Evolutionary conservation across 306 rosid species (phyloP).

Genomic region (Prunus davidiana): DNA sequence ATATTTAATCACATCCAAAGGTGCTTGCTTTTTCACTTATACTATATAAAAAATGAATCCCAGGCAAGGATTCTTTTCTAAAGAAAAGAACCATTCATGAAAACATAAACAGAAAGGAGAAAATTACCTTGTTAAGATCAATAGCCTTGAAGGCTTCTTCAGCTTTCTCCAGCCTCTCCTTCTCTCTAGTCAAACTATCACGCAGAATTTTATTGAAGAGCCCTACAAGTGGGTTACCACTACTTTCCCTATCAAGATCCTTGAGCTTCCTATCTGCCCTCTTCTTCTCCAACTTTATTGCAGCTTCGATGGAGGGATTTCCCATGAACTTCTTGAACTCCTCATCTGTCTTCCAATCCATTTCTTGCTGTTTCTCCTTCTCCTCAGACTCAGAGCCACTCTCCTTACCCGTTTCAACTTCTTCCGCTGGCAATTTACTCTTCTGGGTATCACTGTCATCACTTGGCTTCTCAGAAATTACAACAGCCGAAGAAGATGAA

Average conservation of each 20-base stretch:
- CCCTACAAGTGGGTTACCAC: constrained; percentile 45
- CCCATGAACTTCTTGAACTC: constrained; percentile 90
- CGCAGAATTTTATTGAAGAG: constrained; percentile 39
- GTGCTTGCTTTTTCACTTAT: background rate
- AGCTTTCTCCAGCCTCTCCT: constrained; percentile 63
- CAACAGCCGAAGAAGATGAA: constrained; percentile 34
- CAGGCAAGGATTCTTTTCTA: background rate
- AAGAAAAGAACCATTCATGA: background rate
- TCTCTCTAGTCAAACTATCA: constrained; percentile 54
- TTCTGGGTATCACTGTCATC: constrained; percentile 12
- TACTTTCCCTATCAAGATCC: constrained; percentile 60
- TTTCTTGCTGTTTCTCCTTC: constrained; percentile 56
- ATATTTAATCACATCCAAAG: background rate
- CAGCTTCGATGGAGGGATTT: constrained; percentile 82
- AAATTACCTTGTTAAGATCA: constrained; percentile 70
- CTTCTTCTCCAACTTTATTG: constrained; percentile 89
- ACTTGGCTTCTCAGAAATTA: constrained; percentile 32
- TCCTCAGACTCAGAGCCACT: constrained; percentile 11
- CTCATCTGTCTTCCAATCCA: constrained; percentile 77
- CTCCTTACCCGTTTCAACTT: constrained; percentile 2
- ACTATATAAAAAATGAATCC: background rate
- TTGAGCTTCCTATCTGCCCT: constrained; percentile 81
- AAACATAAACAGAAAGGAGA: background rate
- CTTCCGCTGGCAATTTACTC: constrained; percentile 15
- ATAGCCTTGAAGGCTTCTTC: constrained; percentile 73